A percentile compares a stretch with the other conserved stretches of the same genome.
Evolutionary conservation across 768 basidiomycete species (phyloP).

Genomic region (Coprinellus aureogranulatus): DNA sequence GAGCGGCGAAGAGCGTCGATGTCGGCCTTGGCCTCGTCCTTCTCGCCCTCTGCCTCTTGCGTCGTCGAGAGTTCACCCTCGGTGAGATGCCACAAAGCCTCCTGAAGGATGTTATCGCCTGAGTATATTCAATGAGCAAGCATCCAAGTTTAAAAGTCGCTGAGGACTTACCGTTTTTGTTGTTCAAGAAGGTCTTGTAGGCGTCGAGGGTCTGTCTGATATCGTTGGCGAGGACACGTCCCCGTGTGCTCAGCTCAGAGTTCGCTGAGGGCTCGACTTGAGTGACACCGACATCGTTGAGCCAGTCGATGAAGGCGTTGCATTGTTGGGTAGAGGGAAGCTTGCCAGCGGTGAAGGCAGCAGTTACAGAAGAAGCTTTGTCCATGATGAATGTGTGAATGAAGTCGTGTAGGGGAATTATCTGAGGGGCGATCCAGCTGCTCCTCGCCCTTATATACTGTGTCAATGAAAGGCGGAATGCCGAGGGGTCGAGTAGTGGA

Average conservation of each 20-base stretch:
- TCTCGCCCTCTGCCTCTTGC: slow-evolving; percentile 32
- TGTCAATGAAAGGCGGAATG: background rate
- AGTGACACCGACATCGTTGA: slow-evolving; percentile 48
- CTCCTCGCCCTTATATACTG: background rate
- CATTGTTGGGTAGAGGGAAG: slow-evolving; percentile 62
- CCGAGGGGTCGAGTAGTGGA: background rate
- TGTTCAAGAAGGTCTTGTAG: slow-evolving; percentile 49
- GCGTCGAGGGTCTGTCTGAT: slow-evolving; percentile 54
- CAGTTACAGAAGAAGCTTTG: slow-evolving; percentile 56
- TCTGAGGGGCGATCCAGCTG: background rate
- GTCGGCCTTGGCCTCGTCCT: slow-evolving; percentile 49
- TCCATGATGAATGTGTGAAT: slow-evolving; percentile 47
- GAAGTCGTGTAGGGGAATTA: background rate
- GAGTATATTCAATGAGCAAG: background rate
- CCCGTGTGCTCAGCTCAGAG: slow-evolving; percentile 53
- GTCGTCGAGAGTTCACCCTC: slow-evolving; percentile 49
- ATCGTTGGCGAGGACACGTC: slow-evolving; percentile 48
- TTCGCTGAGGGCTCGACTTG: slow-evolving; percentile 38
- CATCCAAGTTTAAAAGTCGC: background rate
- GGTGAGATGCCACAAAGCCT: slow-evolving; percentile 63
- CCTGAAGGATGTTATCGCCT: slow-evolving; percentile 67
- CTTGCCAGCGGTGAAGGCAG: slow-evolving; percentile 70
- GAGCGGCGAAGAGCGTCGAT: slow-evolving; percentile 47
- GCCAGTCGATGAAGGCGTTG: slow-evolving; percentile 51
- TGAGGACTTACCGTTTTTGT: slow-evolving; percentile 53